A percentile compares a stretch with the other conserved stretches of the same genome.
phyloP scores from a whole-genome alignment of 805 yeast genomes.

The Dipodascus geniculatus region DNA sequence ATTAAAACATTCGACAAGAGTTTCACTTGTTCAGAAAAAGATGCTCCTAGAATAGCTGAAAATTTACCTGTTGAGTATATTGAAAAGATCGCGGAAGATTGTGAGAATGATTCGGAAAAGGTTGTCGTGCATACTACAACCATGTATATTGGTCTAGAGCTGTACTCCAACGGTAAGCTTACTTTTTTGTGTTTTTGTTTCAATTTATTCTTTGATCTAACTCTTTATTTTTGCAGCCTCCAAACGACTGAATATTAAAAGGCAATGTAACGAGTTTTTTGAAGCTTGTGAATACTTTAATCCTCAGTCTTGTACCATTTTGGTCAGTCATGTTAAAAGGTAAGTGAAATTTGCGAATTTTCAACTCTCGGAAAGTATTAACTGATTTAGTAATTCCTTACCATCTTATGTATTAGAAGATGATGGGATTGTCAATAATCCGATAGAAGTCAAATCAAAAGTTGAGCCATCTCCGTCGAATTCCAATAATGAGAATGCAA shows the following conservation, averaged over 20 bases:
- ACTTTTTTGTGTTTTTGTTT: background rate
- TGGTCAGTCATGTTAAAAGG: background rate
- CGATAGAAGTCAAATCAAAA: background rate
- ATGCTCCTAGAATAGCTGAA: conserved; percentile 48
- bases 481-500: background rate
- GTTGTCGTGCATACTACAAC: conserved; percentile 51
- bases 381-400: background rate
- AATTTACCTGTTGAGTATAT: conserved; percentile 20
- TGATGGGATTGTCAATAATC: background rate
- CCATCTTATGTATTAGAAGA: background rate
- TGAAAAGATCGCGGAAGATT: conserved; percentile 13
- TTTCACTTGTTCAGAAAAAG: conserved; percentile 40
- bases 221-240: conserved; percentile 29
- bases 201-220: conserved; percentile 11
- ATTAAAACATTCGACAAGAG: conserved; percentile 59
- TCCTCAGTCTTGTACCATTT: background rate
- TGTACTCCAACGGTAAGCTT: conserved; percentile 41
- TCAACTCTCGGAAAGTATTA: background rate
- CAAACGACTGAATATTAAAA: conserved; percentile 57
- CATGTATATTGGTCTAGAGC: conserved; percentile 60
- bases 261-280: conserved; percentile 84
- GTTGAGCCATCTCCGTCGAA: background rate
- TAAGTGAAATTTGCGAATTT: background rate
- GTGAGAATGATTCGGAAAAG: conserved; percentile 15
- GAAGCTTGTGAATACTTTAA: conserved; percentile 47